phyloP scores from a whole-genome alignment of 75 land plant species.

The Pinus tabuliformis region DNA sequence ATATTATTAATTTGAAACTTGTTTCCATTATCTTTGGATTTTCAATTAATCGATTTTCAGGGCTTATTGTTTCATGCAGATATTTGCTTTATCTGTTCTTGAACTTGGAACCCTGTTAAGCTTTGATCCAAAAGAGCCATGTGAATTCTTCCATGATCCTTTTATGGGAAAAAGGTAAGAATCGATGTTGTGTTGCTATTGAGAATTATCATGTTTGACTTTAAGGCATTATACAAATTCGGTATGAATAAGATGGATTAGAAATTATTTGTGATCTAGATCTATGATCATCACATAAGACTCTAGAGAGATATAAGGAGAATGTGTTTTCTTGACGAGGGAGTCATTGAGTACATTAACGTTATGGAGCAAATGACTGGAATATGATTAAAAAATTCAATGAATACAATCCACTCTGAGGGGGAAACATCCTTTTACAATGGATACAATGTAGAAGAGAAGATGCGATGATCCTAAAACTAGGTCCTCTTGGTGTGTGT shows the following conservation, averaged over 20 bases:
- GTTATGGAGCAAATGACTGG: too few species aligned
- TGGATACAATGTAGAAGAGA: too few species aligned
- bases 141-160: conserved; percentile 89
- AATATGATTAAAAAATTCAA: too few species aligned
- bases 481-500: too few species aligned
- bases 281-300: not conserved
- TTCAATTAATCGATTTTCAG: not conserved
- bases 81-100: conserved; percentile 59
- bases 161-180: conserved; percentile 65
- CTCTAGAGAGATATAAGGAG: not conserved
- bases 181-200: not conserved
- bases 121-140: conserved; percentile 58
- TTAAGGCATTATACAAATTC: not conserved
- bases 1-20: not conserved
- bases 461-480: too few species aligned
- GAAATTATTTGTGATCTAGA: not conserved
- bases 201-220: not conserved
- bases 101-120: conserved; percentile 67
- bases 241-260: not conserved
- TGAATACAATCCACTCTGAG: too few species aligned
- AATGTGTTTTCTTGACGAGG: not conserved
- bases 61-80: conserved; percentile 20
- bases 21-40: not conserved
- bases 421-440: too few species aligned
- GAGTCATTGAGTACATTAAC: not conserved